Evolutionary conservation across 257 asterid genomes (phyloP).

Genomic region (Solanum pimpinellifolium): DNA sequence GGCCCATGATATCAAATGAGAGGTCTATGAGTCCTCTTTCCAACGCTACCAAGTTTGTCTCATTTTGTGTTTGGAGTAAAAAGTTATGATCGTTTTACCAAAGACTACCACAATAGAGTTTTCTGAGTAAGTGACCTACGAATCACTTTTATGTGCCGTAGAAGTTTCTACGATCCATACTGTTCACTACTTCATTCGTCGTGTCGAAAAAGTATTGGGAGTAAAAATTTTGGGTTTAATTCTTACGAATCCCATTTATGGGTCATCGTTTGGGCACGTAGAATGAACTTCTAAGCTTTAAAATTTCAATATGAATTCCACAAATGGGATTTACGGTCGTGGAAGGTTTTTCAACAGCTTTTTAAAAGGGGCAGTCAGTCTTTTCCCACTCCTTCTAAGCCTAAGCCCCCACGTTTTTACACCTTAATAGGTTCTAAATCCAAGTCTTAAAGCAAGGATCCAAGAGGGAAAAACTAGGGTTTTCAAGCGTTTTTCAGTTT

Average conservation of each 20-base stretch:
- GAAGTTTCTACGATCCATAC: neutral
- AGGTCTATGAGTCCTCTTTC: neutral
- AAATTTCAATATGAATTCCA: neutral
- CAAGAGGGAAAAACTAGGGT: neutral
- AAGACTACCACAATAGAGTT: neutral
- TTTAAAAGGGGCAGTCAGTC: neutral
- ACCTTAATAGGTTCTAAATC: neutral
- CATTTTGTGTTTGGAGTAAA: neutral
- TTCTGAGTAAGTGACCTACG: neutral
- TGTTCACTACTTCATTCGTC: neutral
- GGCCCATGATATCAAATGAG: neutral
- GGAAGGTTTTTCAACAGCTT: neutral
- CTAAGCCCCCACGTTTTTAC: neutral
- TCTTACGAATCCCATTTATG: neutral
- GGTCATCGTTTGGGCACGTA: neutral
- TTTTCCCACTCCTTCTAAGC: neutral
- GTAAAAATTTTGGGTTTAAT: neutral
- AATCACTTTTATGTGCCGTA: neutral
- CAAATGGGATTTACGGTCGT: neutral
- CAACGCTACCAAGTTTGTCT: neutral
- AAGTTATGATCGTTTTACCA: neutral
- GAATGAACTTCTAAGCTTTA: neutral
- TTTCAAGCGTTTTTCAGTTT: neutral
- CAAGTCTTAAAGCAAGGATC: neutral
- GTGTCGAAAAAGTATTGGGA: neutral